Percentiles rank a stretch among this genome's conserved stretches.
Conservation (phyloP, 768 basidiomycete species). For the Termitomyces sp. region DNA sequence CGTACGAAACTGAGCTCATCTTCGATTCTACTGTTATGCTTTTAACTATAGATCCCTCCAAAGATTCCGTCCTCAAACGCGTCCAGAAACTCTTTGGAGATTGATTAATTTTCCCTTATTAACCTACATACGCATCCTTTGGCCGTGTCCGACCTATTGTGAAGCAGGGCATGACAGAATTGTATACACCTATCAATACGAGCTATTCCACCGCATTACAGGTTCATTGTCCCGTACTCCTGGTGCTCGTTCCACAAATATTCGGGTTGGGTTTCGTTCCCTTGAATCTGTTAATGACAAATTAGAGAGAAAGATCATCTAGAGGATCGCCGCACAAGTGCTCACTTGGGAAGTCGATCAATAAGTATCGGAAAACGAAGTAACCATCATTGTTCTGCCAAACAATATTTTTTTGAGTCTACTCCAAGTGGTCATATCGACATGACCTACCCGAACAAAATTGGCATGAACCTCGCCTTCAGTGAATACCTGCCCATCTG, state of each 20-base stretch:
- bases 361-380: slow-evolving; percentile 74
- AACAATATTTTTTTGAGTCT: not conserved
- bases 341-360: slow-evolving; percentile 80
- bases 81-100: slow-evolving; percentile 97
- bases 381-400: slow-evolving; percentile 70
- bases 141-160: not conserved
- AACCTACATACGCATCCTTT: not conserved
- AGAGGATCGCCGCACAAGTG: slow-evolving; percentile 22
- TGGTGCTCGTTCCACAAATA: slow-evolving; percentile 66
- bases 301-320: slow-evolving; percentile 15
- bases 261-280: slow-evolving; percentile 54
- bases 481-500: slow-evolving; percentile 46
- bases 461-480: slow-evolving; percentile 84
- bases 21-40: not conserved
- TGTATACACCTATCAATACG: slow-evolving; percentile 15
- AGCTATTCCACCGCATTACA: slow-evolving; percentile 64
- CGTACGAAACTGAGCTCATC: slow-evolving; percentile 19
- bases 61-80: slow-evolving; percentile 93
- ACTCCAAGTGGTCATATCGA: slow-evolving; percentile 1
- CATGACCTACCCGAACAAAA: slow-evolving; percentile 59
- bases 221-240: slow-evolving; percentile 71
- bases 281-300: slow-evolving; percentile 48
- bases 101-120: slow-evolving; percentile 31
- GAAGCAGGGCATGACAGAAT: slow-evolving; percentile 14
- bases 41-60: slow-evolving; percentile 76